Percentiles rank a stretch among this genome's conserved stretches.
Evolutionary conservation across 306 rosid genomes (phyloP).

Genomic region (Ormosia semicastrata): DNA sequence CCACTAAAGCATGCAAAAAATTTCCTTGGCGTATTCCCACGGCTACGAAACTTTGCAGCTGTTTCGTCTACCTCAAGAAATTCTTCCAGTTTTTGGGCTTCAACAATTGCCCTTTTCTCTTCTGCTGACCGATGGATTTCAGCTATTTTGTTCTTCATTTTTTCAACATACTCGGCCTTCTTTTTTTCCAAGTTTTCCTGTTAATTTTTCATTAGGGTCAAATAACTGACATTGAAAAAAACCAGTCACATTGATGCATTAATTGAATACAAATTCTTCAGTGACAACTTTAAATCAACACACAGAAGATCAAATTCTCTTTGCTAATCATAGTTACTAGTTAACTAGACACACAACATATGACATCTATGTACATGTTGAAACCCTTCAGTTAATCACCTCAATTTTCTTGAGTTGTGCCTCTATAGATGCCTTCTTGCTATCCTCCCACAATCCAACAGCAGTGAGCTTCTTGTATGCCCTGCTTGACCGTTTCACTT

Average conservation of each 20-base stretch:
- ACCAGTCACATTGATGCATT: neutral
- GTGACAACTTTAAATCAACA: neutral
- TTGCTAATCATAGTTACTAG: neutral
- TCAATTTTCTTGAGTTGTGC: slow-evolving; percentile 66
- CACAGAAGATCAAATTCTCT: neutral
- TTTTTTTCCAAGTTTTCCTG: slow-evolving; percentile 75
- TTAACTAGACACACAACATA: neutral
- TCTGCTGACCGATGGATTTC: slow-evolving; percentile 58
- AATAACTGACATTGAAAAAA: neutral
- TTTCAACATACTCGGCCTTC: slow-evolving; percentile 65
- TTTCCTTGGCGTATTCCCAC: slow-evolving; percentile 62
- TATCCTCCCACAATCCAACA: slow-evolving; percentile 71
- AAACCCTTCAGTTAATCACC: slow-evolving; percentile 36
- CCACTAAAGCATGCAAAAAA: slow-evolving; percentile 47
- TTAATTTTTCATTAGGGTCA: neutral
- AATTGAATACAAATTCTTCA: neutral
- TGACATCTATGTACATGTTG: neutral
- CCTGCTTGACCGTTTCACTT: slow-evolving; percentile 38
- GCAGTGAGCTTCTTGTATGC: slow-evolving; percentile 61
- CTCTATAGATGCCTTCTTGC: slow-evolving; percentile 55
- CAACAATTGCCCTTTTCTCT: slow-evolving; percentile 69
- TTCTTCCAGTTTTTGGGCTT: slow-evolving; percentile 64
- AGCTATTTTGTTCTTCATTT: slow-evolving; percentile 67
- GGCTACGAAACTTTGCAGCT: slow-evolving; percentile 69
- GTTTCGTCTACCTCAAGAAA: slow-evolving; percentile 60